Evolutionary conservation across 1,284 basidiomycete genomes (phyloP).

Genomic region (Sporisorium scitamineum): DNA sequence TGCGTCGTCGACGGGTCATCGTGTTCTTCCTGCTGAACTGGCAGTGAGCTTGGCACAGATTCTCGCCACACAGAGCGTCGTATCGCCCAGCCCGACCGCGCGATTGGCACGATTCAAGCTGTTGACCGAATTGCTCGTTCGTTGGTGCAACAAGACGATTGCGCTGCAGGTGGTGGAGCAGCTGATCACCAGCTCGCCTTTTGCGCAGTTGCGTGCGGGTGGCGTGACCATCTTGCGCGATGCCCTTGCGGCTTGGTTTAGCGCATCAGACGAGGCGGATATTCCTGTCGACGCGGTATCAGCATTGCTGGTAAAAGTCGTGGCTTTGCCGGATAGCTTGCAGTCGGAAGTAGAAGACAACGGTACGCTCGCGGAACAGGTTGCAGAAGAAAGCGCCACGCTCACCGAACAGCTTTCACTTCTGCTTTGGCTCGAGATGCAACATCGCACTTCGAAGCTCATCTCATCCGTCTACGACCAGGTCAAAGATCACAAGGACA

Average conservation of each 20-base stretch:
- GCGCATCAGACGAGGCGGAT: background rate
- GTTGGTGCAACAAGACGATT: slow-evolving; percentile 11
- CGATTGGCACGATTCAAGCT: slow-evolving; percentile 46
- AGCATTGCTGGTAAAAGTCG: slow-evolving; percentile 14
- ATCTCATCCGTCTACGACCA: background rate
- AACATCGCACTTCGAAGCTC: background rate
- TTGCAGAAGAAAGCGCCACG: slow-evolving; percentile 20
- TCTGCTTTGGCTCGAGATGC: slow-evolving; percentile 28
- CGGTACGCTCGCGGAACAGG: background rate
- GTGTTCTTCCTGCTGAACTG: slow-evolving; percentile 21
- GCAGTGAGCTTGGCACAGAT: slow-evolving; percentile 40
- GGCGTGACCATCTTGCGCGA: slow-evolving; percentile 35
- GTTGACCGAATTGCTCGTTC: slow-evolving; percentile 31
- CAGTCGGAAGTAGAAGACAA: background rate
- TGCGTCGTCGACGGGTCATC: slow-evolving; percentile 9
- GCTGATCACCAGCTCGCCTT: slow-evolving; percentile 49
- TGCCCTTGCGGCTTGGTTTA: background rate
- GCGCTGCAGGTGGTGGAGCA: slow-evolving; percentile 33
- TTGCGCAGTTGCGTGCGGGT: slow-evolving; percentile 50
- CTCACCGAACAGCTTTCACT: slow-evolving; percentile 31
- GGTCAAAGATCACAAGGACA: background rate
- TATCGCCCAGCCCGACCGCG: slow-evolving; percentile 43
- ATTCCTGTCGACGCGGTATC: background rate
- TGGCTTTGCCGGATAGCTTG: slow-evolving; percentile 5
- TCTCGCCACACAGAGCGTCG: slow-evolving; percentile 56